phyloP scores from a whole-genome alignment of 1,284 basidiomycete species.

The Cryptococcus sp. region DNA sequence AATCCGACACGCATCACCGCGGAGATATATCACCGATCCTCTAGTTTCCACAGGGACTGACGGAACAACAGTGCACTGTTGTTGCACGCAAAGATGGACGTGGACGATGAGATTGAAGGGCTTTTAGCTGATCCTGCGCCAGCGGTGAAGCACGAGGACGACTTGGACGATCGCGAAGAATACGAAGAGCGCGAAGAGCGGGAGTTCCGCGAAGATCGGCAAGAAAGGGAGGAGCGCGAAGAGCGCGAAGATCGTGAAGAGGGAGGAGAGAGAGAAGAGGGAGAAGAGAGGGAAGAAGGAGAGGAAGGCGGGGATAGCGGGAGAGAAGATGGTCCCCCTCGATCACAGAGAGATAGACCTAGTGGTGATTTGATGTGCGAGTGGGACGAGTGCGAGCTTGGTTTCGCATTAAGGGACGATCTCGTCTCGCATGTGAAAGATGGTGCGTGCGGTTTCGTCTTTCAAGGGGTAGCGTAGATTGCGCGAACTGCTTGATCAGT shows the following conservation, averaged over 20 bases:
- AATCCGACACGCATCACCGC: too few relatives aligned
- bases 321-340: too few relatives aligned
- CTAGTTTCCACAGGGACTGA: too few relatives aligned
- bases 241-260: neutral
- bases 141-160: too few relatives aligned
- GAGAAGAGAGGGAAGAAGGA: neutral
- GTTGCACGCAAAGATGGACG: conserved; percentile 12
- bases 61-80: too few relatives aligned
- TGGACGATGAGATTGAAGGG: conserved; percentile 39
- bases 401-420: conserved; percentile 20
- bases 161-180: too few relatives aligned
- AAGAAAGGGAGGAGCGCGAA: neutral
- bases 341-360: neutral
- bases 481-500: too few relatives aligned
- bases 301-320: neutral
- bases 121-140: conserved; percentile 21
- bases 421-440: conserved; percentile 38
- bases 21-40: too few relatives aligned
- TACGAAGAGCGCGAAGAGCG: neutral
- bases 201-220: neutral
- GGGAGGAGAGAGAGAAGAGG: neutral
- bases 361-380: conserved; percentile 11
- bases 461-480: too few relatives aligned
- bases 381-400: conserved; percentile 36
- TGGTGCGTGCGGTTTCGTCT: conserved; percentile 23